Evolutionary conservation across 1,284 basidiomycete genomes (phyloP).

Genomic region (Ganoderma resinaceum): DNA sequence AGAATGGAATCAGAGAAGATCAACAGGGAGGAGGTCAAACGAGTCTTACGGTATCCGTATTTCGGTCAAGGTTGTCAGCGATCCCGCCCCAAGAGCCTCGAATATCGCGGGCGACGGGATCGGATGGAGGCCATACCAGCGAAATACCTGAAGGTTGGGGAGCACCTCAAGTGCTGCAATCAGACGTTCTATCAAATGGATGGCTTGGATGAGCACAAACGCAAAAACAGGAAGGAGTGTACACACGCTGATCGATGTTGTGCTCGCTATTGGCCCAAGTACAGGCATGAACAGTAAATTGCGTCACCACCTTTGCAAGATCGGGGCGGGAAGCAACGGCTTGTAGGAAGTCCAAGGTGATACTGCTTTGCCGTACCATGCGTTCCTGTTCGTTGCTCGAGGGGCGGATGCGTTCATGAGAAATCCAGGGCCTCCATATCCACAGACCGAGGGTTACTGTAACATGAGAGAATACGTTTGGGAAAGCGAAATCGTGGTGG

Average conservation of each 20-base stretch:
- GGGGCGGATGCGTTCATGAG: neutral
- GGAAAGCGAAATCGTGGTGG: neutral
- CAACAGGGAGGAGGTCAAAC: neutral
- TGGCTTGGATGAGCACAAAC: neutral
- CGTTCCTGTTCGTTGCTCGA: neutral
- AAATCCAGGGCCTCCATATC: neutral
- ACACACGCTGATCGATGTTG: neutral
- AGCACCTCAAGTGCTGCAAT: neutral
- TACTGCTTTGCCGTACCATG: neutral
- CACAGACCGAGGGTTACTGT: slow-evolving; percentile 2
- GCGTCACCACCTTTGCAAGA: neutral
- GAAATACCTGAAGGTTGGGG: neutral
- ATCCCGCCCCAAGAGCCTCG: neutral
- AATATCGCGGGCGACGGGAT: neutral
- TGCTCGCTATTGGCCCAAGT: neutral
- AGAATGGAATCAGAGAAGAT: neutral
- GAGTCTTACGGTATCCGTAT: neutral
- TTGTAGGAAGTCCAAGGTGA: neutral
- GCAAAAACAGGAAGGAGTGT: neutral
- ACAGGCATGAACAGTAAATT: neutral
- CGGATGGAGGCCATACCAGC: neutral
- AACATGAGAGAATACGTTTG: slow-evolving; percentile 4
- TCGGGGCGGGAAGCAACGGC: neutral
- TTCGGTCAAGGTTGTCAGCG: neutral
- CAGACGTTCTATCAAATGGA: neutral